phyloP scores from a whole-genome alignment of 177 flowering plant genomes.

The Vitis hybrid region DNA sequence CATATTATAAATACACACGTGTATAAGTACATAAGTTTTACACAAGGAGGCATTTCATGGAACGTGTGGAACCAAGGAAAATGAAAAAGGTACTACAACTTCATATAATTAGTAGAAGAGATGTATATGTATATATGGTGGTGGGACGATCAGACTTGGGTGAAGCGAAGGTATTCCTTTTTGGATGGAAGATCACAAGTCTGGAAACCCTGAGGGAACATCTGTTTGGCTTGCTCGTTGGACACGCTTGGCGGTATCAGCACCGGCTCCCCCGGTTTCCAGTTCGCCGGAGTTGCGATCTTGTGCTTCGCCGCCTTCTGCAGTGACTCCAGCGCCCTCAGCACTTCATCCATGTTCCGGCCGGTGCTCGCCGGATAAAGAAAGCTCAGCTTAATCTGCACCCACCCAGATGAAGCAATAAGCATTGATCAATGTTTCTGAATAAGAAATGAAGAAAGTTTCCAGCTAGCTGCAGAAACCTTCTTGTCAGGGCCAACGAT shows the following conservation, averaged over 20 bases:
- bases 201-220: constrained; percentile 70
- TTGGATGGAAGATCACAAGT: constrained; percentile 68
- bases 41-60: too few relatives aligned
- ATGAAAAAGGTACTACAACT: too few relatives aligned
- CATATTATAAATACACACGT: too few relatives aligned
- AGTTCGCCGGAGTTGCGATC: constrained; percentile 80
- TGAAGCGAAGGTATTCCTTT: constrained; percentile 78
- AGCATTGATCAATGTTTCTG: neutral
- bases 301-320: constrained; percentile 63
- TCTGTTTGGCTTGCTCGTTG: constrained; percentile 58
- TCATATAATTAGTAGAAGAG: too few relatives aligned
- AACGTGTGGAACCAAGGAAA: too few relatives aligned
- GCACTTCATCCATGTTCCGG: constrained; percentile 84
- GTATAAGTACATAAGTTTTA: too few relatives aligned
- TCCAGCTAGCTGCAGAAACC: constrained; percentile 18
- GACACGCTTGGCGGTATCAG: constrained; percentile 71
- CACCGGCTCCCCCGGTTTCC: constrained; percentile 75
- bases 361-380: constrained; percentile 81
- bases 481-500: constrained; percentile 77
- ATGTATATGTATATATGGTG: neutral
- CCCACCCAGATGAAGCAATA: neutral
- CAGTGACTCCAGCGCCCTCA: constrained; percentile 76
- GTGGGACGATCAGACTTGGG: constrained; percentile 33
- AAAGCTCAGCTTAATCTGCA: constrained; percentile 74
- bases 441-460: neutral